These are phyloP conservation scores for Draba incana DNA, from an alignment of 345 rosid species.

Conservation along the genomic window DNA sequence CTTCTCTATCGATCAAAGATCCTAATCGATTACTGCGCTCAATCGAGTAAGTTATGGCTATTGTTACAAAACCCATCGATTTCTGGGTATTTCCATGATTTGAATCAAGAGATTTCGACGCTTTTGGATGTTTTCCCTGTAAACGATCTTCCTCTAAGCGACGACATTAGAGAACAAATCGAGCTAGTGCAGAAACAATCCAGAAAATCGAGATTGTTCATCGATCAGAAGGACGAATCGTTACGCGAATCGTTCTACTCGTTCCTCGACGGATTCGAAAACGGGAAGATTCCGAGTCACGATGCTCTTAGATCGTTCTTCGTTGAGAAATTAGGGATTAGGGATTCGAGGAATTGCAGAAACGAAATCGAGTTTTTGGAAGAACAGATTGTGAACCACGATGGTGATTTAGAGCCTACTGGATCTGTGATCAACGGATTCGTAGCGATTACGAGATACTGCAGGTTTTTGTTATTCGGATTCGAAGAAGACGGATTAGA, in stretches of 20 bases:
- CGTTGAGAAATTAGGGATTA: slow-evolving; percentile 60
- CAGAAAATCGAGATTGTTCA: slow-evolving; percentile 52
- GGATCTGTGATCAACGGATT: slow-evolving; percentile 82
- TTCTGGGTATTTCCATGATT: slow-evolving; percentile 92
- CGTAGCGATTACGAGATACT: slow-evolving; percentile 76
- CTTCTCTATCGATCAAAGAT: slow-evolving; percentile 86
- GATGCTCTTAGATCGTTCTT: slow-evolving; percentile 56
- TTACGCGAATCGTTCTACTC: slow-evolving; percentile 55
- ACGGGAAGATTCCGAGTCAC: slow-evolving; percentile 55
- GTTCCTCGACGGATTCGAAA: slow-evolving; percentile 71
- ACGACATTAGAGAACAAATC: slow-evolving; percentile 81
- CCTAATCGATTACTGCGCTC: slow-evolving; percentile 73
- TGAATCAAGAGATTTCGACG: slow-evolving; percentile 84
- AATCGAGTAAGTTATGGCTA: slow-evolving; percentile 90
- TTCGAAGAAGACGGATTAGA: slow-evolving; percentile 64
- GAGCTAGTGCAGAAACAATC: slow-evolving; percentile 71
- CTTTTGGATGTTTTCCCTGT: slow-evolving; percentile 89
- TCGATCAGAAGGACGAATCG: slow-evolving; percentile 74
- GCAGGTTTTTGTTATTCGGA: slow-evolving; percentile 77
- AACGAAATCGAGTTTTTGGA: slow-evolving; percentile 84
- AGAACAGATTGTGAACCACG: slow-evolving; percentile 85
- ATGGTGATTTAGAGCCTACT: slow-evolving; percentile 84
- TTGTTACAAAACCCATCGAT: slow-evolving; percentile 79
- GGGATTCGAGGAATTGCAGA: slow-evolving; percentile 63
- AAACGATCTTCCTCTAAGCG: slow-evolving; percentile 56